Base-by-base conservation (phyloP, 768 basidiomycete species). In the Jaapia argillacea region DNA sequence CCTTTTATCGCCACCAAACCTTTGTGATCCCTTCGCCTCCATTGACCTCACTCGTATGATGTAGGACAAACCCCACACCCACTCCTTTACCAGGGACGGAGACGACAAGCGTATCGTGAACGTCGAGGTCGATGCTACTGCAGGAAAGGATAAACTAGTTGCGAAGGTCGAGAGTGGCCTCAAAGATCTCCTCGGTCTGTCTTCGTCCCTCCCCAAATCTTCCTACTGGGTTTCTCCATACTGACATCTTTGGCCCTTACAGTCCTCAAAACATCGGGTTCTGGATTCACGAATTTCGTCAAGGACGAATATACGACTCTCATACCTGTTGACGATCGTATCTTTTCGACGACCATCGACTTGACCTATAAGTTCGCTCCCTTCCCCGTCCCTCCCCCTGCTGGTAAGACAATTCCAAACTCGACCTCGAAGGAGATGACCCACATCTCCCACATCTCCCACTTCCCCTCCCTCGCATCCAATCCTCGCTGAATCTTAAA, bases 201-300 rank as follows among this genome's bases (percentile, higher is more conserved):
- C 22, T 20, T 14, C 14, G 26, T n/a, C 37, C 10, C 21, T 12
- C 10, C 13, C 21, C 7, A 7, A 38, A 21, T 6, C 10, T 21
- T 12, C 37, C 10, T 33, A 33, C 28, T 33, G 28, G 28, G 28
- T 33, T 16, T 10, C 28, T 33, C 36, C 36, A 12, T n/a, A 5
- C 16, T 41, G 18, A 40, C 31, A 7, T 22, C 4, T 24, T 7
- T 20, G 31, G 16, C 10, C 6, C 24, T 40, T 25, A 21, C 51
- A 88, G 92, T 96, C 12, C 75, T 97, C 54, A 98, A 98, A 64
- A 78, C 85, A 25, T 80, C 85, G 3, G 93, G 89, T 10, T 91
- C 88, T 0, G 75, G 82, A 0, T 97, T 98, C 58, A 71, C 80
- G 43, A 70, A 74, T 22, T 97, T 92, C 62, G 58, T 85, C 40